phyloP scores from a whole-genome alignment of 2,329 filamentous ascomycete genomes.

The Alternaria ventricosa region DNA sequence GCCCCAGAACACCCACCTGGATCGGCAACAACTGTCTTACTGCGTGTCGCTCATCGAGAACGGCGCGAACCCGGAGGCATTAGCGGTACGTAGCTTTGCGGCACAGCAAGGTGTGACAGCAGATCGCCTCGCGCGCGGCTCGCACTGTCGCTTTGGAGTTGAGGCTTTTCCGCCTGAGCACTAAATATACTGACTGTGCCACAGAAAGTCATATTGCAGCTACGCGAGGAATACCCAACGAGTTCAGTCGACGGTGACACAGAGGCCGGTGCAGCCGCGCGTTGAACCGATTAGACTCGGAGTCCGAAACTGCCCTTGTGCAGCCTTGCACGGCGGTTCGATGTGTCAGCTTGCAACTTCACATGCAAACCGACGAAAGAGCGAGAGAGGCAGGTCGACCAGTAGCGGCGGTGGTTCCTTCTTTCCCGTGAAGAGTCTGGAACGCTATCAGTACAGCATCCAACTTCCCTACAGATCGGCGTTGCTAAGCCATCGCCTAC shows the following conservation, averaged over 20 bases:
- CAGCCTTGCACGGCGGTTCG: conserved; percentile 15
- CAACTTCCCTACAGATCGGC: not conserved
- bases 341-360: not conserved
- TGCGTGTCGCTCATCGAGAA: conserved; percentile 98
- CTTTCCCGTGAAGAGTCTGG: not conserved
- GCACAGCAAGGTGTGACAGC: conserved; percentile 13
- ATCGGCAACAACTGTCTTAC: conserved; percentile 87
- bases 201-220: conserved; percentile 56
- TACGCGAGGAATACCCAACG: conserved; percentile 51
- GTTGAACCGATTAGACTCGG: conserved; percentile 18
- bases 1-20: conserved; percentile 87
- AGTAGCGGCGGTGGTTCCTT: not conserved
- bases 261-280: conserved; percentile 27
- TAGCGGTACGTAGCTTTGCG: conserved; percentile 71
- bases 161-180: not conserved
- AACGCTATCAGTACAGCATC: conserved; percentile 1
- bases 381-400: not conserved
- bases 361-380: not conserved
- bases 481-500: conserved; percentile 3
- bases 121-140: conserved; percentile 19
- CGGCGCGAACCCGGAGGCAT: conserved; percentile 91
- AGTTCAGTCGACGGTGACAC: conserved; percentile 38
- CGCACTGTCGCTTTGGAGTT: not conserved
- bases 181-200: conserved; percentile 15
- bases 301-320: conserved; percentile 13